These are phyloP conservation scores for Graphiopsis chlorocephala DNA, from an alignment of 2,329 filamentous ascomycete species.

Conservation along the genomic window DNA sequence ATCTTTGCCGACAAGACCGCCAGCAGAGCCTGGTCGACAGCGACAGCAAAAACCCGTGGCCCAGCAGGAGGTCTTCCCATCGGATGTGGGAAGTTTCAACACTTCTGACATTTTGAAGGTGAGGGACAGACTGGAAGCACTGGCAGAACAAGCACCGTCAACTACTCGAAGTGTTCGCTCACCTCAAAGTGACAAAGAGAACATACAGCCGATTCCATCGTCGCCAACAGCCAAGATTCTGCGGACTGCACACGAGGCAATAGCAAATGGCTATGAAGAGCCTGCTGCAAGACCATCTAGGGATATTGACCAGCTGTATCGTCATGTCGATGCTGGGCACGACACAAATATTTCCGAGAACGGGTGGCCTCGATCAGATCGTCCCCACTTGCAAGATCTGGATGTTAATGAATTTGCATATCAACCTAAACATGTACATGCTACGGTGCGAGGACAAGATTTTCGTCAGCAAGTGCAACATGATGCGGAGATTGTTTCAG, in stretches of 20 bases:
- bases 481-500: not conserved
- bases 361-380: not conserved
- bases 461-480: not conserved
- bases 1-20: not conserved
- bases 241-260: slow-evolving; percentile 3
- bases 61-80: not conserved
- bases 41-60: not conserved
- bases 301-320: not conserved
- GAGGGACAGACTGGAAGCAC: not conserved
- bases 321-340: not conserved
- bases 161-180: not conserved
- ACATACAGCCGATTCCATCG: not conserved
- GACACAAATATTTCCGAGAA: not conserved
- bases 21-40: not conserved
- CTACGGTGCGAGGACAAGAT: not conserved
- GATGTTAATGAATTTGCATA: not conserved
- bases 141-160: not conserved
- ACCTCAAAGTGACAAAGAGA: slow-evolving; percentile 1
- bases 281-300: not conserved
- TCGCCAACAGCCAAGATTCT: not conserved
- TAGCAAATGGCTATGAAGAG: not conserved
- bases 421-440: not conserved
- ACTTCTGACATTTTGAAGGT: slow-evolving; percentile 12
- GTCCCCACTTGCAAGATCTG: not conserved
- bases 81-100: not conserved